A percentile compares a stretch with the other conserved stretches of the same genome.
These are phyloP conservation scores for Pseudogymnoascus sp. DNA, from an alignment of 2,329 filamentous ascomycete genomes.

Conservation along the genomic window DNA sequence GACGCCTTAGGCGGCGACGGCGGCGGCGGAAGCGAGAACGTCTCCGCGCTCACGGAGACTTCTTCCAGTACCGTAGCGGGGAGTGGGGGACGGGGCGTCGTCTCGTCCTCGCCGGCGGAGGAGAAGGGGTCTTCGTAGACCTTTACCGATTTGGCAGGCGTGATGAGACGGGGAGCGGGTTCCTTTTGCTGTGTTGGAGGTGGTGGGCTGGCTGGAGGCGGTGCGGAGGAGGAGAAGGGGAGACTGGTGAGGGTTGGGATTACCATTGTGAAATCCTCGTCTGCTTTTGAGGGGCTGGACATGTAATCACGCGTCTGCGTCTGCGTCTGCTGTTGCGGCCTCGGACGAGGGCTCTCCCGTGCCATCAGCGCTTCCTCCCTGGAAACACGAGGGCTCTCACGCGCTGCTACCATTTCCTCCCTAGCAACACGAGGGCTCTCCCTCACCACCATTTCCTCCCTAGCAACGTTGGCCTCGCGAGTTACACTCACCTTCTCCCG, in stretches of 20 bases:
- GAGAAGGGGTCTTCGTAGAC: constrained; percentile 58
- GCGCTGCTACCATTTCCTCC: background rate
- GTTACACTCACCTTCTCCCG: constrained; percentile 30
- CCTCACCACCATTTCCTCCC: background rate
- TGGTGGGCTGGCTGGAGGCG: constrained; percentile 25
- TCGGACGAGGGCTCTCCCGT: background rate
- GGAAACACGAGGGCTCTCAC: background rate
- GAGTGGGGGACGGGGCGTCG: constrained; percentile 40
- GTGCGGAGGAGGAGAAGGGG: constrained; percentile 13
- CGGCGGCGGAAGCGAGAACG: constrained; percentile 16
- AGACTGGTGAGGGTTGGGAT: constrained; percentile 41
- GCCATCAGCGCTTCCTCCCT: background rate
- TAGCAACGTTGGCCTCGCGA: background rate
- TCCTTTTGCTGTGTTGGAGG: constrained; percentile 38
- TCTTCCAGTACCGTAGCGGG: constrained; percentile 49
- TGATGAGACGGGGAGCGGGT: constrained; percentile 19
- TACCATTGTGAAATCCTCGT: constrained; percentile 49
- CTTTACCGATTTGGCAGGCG: constrained; percentile 30
- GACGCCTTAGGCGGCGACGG: constrained; percentile 9
- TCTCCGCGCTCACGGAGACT: constrained; percentile 51
- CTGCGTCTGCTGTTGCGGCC: constrained; percentile 15
- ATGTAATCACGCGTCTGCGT: constrained; percentile 16
- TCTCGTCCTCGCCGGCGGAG: constrained; percentile 39
- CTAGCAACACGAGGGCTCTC: background rate
- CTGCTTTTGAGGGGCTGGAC: constrained; percentile 39